Conservation (phyloP, 805 yeast genomes). For the Nakazawaea laoshanensis region DNA sequence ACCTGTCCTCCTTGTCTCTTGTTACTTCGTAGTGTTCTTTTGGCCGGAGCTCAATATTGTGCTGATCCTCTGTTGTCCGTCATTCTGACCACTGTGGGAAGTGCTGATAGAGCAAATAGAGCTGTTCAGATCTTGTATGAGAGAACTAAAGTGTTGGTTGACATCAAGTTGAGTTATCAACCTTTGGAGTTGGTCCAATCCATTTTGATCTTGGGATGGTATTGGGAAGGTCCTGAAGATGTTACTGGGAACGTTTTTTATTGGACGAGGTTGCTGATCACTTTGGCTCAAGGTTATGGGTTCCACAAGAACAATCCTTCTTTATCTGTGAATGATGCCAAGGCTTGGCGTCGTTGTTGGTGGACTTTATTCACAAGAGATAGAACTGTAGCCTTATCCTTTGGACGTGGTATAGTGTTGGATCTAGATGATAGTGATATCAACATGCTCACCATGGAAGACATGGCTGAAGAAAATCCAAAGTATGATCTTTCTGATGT, state of each 20-base stretch:
- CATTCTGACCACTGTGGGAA: constrained; percentile 22
- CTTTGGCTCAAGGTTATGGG: constrained; percentile 70
- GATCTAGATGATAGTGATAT: constrained; percentile 71
- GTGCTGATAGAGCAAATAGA: constrained; percentile 40
- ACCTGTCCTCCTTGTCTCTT: constrained; percentile 52
- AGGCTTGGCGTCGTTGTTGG: constrained; percentile 59
- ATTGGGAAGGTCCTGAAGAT: constrained; percentile 70
- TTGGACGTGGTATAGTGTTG: constrained; percentile 64
- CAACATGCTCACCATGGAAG: constrained; percentile 59
- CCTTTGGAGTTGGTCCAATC: constrained; percentile 56
- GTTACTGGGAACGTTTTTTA: constrained; percentile 58
- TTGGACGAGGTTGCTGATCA: constrained; percentile 64
- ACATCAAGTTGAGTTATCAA: constrained; percentile 60
- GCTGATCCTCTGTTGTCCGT: constrained; percentile 44
- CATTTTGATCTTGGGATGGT: constrained; percentile 51
- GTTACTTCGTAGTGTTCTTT: constrained; percentile 56
- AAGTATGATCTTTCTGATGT: constrained; percentile 38
- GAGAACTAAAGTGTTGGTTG: constrained; percentile 69
- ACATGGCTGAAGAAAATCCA: constrained; percentile 47
- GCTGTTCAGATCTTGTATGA: constrained; percentile 55
- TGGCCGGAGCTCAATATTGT: constrained; percentile 61
- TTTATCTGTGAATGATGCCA: constrained; percentile 18
- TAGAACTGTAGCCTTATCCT: constrained; percentile 58
- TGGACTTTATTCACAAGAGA: constrained; percentile 73
- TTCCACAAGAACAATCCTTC: constrained; percentile 34